phyloP scores from a whole-genome alignment of 192 early-diverging fungal genomes.

The Coemansia sp. region DNA sequence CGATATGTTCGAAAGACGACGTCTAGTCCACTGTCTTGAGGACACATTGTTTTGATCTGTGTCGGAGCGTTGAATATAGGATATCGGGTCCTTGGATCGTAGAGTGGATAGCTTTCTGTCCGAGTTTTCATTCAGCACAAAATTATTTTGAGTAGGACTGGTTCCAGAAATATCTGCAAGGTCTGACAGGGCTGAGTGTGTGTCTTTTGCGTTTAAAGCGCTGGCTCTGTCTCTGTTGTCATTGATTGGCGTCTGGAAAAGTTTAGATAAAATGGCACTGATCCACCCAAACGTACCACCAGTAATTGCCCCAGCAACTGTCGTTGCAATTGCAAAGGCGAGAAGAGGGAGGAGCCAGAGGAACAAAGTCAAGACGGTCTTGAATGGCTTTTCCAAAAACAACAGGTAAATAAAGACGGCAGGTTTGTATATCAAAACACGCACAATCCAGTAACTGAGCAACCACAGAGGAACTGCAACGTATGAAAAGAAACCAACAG shows the following conservation, averaged over 20 bases:
- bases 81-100: not conserved
- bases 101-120: not conserved
- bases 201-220: not conserved
- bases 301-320: constrained; percentile 28
- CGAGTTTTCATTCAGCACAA: not conserved
- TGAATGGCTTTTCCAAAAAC: constrained; percentile 38
- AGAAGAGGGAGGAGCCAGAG: constrained; percentile 42
- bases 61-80: not conserved
- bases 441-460: constrained; percentile 12
- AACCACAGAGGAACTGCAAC: constrained; percentile 16
- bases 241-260: not conserved
- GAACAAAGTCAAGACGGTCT: constrained; percentile 26
- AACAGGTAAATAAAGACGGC: constrained; percentile 43
- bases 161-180: not conserved
- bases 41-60: not conserved
- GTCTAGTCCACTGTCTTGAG: constrained; percentile 1
- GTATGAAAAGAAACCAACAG: constrained; percentile 12
- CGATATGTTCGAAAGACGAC: not conserved
- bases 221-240: not conserved
- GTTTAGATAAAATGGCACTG: constrained; percentile 17
- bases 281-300: constrained; percentile 43
- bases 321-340: constrained; percentile 20
- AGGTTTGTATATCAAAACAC: constrained; percentile 29
- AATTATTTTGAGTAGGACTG: not conserved
- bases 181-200: not conserved